Evolutionary conservation across 495 filamentous ascomycete genomes (phyloP).

Genomic region (Xylaria scruposa): DNA sequence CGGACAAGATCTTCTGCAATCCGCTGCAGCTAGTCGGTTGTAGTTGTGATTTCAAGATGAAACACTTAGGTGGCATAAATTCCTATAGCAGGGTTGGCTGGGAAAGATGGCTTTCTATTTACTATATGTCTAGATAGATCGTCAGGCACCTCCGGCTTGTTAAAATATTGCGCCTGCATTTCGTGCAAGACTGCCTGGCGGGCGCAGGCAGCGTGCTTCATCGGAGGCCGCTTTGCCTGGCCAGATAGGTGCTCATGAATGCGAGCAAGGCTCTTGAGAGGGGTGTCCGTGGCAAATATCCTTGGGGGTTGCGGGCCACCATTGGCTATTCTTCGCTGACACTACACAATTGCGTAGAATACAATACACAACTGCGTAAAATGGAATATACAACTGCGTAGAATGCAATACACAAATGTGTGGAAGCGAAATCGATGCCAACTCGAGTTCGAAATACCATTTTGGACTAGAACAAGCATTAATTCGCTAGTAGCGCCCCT

Average conservation of each 20-base stretch:
- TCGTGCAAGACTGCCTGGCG: neutral
- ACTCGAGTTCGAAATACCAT: neutral
- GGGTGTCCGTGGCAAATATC: neutral
- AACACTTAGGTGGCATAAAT: neutral
- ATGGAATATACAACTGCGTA: slow-evolving; percentile 8
- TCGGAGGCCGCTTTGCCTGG: neutral
- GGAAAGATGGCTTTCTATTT: neutral
- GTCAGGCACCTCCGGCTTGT: neutral
- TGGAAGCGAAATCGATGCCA: no score
- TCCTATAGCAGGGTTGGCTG: neutral
- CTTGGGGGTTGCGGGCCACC: neutral
- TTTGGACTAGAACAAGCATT: neutral
- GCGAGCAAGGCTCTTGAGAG: neutral
- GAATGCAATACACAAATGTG: neutral
- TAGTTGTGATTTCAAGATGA: neutral
- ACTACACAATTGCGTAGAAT: slow-evolving; percentile 8
- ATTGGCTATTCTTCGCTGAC: slow-evolving; percentile 2
- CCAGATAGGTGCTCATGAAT: neutral
- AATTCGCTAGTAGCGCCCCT: neutral
- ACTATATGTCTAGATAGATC: neutral
- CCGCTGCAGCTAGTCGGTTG: neutral
- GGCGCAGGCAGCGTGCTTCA: neutral
- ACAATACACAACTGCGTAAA: neutral
- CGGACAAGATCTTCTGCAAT: neutral
- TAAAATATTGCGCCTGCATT: neutral